phyloP scores from a whole-genome alignment of 176 grass and related monocot genomes.

The Guadua angustifolia region DNA sequence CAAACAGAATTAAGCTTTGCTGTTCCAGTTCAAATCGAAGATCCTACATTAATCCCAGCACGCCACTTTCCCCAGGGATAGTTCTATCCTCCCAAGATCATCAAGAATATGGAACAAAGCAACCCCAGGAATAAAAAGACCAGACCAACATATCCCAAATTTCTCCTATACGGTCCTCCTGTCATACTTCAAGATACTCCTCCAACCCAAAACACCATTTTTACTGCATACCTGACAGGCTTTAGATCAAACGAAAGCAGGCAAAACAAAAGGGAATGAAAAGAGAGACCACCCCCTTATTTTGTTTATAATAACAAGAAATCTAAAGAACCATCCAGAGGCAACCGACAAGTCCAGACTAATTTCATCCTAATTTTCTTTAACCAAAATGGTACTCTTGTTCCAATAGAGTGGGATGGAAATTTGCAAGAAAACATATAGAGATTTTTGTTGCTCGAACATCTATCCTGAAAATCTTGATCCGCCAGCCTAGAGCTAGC shows the following conservation, averaged over 20 bases:
- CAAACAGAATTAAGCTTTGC: too few species aligned
- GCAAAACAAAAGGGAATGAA: background rate
- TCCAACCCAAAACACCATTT: background rate
- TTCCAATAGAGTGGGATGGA: background rate
- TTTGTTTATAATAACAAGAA: background rate
- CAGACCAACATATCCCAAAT: constrained; percentile 23
- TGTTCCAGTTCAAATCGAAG: too few species aligned
- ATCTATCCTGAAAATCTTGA: too few species aligned
- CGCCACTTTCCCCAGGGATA: background rate
- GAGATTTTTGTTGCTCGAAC: too few species aligned
- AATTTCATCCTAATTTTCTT: too few species aligned
- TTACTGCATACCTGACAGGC: background rate
- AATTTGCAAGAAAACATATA: background rate
- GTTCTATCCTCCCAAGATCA: background rate
- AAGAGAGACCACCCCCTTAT: background rate
- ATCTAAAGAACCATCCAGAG: constrained; percentile 7
- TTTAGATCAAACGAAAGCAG: constrained; percentile 30
- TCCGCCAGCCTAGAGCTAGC: too few species aligned
- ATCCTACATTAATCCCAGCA: too few species aligned
- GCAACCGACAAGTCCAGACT: background rate
- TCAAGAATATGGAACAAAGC: background rate
- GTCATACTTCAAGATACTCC: background rate
- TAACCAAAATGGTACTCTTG: too few species aligned
- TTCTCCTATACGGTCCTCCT: background rate
- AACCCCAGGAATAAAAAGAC: background rate